Evolutionary conservation across 192 early-diverging fungal species (phyloP), one percentile per base, ranked within the genome.

Genomic region (Rhizoclosmatium sp.): DNA sequence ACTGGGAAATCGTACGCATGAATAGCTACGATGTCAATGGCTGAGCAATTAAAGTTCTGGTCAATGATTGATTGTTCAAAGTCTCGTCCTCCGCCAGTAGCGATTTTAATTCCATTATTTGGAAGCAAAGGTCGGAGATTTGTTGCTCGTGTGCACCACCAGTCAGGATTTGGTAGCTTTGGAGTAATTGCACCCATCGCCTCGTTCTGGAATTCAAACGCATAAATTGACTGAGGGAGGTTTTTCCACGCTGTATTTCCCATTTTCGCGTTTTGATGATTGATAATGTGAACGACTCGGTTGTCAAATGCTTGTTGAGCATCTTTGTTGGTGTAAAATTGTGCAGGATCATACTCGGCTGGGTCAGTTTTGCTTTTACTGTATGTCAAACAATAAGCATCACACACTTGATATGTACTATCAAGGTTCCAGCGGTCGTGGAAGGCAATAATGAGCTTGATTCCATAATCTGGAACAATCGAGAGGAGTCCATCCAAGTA

Each of bases 391-490:
- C 68, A 74, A 64, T 80, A 80, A 3, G 74, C 79, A 59, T 80
- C 78, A 64, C 78, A 79, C 12, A n/a, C 45, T 4, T 75, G 59
- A 75, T 54, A 70, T 5, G 69, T 64, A 16, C 72, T 42, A 47
- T 65, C 75, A n/a, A 80, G 46, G 59, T 65, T 66, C 68, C 69
- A 80, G 41, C 73, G 71, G 21, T 80, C 79, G 54, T 80, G 79
- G n/a, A 80, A 23, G 40, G 60, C 58, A 60, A 80, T 80, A 45
- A 71, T 40, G 16, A 80, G 76, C 21, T 70, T 40, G 47, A 80
- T 80, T 60, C 65, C 65, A 48, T 76, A 59, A 4, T 76, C 44
- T 61, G 48, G n/a, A 46, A 67, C 41, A 4, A 48, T 12, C 0
- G 62, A 42, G 62, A 80, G 14, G 16, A 80, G 19, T 2, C 41